Evolutionary conservation across 1,139 yeast species (phyloP).

Genomic region (Yamadazyma sp.): DNA sequence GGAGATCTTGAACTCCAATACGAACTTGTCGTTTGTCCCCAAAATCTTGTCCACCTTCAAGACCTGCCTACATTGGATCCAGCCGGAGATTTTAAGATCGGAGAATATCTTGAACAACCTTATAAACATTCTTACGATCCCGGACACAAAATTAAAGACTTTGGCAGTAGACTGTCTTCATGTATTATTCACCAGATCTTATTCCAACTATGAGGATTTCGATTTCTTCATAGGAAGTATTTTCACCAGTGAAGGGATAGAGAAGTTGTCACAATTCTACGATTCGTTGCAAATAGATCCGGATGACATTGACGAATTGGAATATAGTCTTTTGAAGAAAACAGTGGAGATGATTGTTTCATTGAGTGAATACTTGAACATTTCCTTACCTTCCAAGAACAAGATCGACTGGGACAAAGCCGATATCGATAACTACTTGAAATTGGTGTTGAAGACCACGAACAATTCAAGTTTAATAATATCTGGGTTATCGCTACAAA

Average conservation of each 20-base stretch:
- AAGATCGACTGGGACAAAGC: constrained; percentile 49
- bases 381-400: constrained; percentile 35
- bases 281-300: constrained; percentile 64
- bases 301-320: constrained; percentile 74
- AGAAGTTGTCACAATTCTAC: constrained; percentile 65
- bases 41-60: constrained; percentile 80
- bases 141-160: constrained; percentile 68
- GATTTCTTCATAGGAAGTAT: constrained; percentile 78
- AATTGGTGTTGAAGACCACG: constrained; percentile 77
- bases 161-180: constrained; percentile 91
- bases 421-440: constrained; percentile 64
- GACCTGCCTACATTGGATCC: constrained; percentile 89
- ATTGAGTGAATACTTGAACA: constrained; percentile 71
- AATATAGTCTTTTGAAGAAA: constrained; percentile 80
- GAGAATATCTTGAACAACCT: constrained; percentile 71
- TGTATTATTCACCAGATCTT: constrained; percentile 81
- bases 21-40: constrained; percentile 52
- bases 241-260: constrained; percentile 70
- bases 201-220: constrained; percentile 69
- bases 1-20: constrained; percentile 47
- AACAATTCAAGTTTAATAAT: constrained; percentile 84
- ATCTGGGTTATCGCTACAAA: constrained; percentile 85
- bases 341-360: constrained; percentile 93
- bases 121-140: constrained; percentile 56
- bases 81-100: constrained; percentile 68